These are phyloP conservation scores for Ploettnerulaceae sp. DNA, from an alignment of 2,329 filamentous ascomycete species.

Conservation along the genomic window DNA sequence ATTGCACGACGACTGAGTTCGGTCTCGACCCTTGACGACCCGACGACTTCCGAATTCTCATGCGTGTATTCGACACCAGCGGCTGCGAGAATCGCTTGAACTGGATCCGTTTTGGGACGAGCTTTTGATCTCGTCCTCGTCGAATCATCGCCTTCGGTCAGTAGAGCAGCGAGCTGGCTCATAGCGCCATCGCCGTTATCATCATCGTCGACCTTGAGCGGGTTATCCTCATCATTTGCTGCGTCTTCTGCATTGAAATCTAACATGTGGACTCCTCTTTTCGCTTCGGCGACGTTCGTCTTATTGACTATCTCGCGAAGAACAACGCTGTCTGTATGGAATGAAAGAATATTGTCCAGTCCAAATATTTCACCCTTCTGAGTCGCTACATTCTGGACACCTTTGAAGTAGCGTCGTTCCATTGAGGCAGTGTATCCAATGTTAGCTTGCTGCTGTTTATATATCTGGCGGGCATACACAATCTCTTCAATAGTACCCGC, in stretches of 20 bases:
- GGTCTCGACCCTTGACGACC: constrained; percentile 86
- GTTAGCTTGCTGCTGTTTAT: constrained; percentile 98
- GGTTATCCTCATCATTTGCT: constrained; percentile 47
- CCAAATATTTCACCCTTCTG: constrained; percentile 95
- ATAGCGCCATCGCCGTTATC: constrained; percentile 58
- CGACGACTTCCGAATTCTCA: constrained; percentile 92
- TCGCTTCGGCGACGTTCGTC: constrained; percentile 92
- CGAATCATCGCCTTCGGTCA: constrained; percentile 44
- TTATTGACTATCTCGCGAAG: constrained; percentile 97
- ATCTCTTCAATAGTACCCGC: constrained; percentile 95
- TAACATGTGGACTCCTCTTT: constrained; percentile 75
- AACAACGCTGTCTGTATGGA: constrained; percentile 71
- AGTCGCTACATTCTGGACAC: constrained; percentile 76
- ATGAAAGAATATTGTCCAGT: constrained; percentile 78
- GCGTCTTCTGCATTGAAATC: constrained; percentile 67
- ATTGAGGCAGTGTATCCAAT: constrained; percentile 92
- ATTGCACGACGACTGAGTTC: constrained; percentile 69
- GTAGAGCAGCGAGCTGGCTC: constrained; percentile 64
- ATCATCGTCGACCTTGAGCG: constrained; percentile 38
- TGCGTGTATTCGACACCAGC: constrained; percentile 94
- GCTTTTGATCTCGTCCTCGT: constrained; percentile 39
- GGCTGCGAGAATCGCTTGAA: constrained; percentile 82
- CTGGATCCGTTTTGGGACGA: constrained; percentile 56
- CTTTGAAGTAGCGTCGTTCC: constrained; percentile 91
- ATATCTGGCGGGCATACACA: constrained; percentile 93